phyloP scores from a whole-genome alignment of 2,329 filamentous ascomycete species.

The Leptographium lundbergii region DNA sequence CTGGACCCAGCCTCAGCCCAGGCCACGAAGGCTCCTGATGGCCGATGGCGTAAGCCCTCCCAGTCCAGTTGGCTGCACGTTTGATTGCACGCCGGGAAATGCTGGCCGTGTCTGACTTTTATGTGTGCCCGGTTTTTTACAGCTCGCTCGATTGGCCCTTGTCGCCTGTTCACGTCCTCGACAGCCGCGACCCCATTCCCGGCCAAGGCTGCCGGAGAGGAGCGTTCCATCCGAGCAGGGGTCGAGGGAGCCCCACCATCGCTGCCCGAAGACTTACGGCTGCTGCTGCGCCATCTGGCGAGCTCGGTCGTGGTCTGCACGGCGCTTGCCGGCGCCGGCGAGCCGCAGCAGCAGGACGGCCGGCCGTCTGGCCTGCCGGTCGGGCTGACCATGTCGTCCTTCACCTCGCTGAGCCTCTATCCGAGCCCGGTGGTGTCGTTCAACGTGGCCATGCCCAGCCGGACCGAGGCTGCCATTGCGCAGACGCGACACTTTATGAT shows the following conservation, averaged over 20 bases:
- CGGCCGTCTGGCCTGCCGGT: constrained; percentile 19
- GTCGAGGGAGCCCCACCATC: not conserved
- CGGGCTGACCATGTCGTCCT: constrained; percentile 48
- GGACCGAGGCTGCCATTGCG: constrained; percentile 39
- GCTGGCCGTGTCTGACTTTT: no score
- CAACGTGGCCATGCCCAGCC: constrained; percentile 43
- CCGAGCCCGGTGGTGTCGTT: constrained; percentile 41
- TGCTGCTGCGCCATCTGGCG: not conserved
- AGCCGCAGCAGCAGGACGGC: constrained; percentile 1
- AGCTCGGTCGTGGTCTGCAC: constrained; percentile 25
- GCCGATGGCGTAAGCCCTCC: not conserved
- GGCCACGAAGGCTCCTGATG: not conserved
- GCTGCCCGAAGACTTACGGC: constrained; percentile 26
- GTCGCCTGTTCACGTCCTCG: not conserved
- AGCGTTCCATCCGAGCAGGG: not conserved
- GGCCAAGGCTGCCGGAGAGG: not conserved
- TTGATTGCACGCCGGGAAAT: no score
- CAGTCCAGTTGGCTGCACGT: no score
- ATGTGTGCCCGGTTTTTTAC: not conserved
- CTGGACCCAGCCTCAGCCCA: not conserved
- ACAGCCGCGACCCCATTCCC: not conserved
- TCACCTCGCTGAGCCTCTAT: constrained; percentile 40
- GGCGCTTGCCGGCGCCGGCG: constrained; percentile 12
- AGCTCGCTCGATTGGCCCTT: not conserved
- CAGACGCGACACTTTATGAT: constrained; percentile 37